phyloP scores from a whole-genome alignment of 495 filamentous ascomycete genomes.

The Terfezia boudieri region DNA sequence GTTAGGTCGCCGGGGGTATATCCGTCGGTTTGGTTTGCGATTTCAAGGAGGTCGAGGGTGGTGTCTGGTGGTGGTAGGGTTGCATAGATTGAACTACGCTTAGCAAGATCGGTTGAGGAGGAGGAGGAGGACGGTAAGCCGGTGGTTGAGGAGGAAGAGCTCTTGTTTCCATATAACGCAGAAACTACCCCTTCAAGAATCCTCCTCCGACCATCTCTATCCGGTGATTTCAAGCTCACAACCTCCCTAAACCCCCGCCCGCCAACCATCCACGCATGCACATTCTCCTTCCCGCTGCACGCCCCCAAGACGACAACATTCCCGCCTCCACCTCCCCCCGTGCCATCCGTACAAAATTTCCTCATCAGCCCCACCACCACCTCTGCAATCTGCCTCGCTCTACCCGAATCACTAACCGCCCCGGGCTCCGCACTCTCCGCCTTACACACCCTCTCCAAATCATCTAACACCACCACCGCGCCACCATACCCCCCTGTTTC shows the following conservation, averaged over 20 bases:
- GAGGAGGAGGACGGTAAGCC: neutral
- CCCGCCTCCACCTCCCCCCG: conserved; percentile 24
- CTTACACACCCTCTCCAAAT: conserved; percentile 78
- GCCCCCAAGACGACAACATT: conserved; percentile 67
- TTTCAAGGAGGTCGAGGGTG: conserved; percentile 73
- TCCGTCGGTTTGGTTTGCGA: conserved; percentile 81
- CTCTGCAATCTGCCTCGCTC: conserved; percentile 82
- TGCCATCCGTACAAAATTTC: conserved; percentile 42
- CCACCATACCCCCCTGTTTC: conserved; percentile 44
- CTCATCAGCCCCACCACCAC: conserved; percentile 59
- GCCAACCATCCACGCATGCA: conserved; percentile 59
- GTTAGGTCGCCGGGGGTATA: conserved; percentile 93
- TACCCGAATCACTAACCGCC: conserved; percentile 58
- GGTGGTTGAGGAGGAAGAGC: neutral
- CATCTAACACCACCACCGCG: conserved; percentile 68
- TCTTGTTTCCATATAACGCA: conserved; percentile 8
- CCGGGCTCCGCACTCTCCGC: conserved; percentile 58
- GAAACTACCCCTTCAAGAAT: conserved; percentile 51
- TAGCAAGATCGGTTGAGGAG: conserved; percentile 18
- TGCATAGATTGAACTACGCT: conserved; percentile 24
- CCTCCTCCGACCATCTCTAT: conserved; percentile 68
- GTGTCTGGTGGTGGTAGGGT: conserved; percentile 28
- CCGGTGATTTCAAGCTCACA: conserved; percentile 63
- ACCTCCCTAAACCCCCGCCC: conserved; percentile 67
- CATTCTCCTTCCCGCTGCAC: conserved; percentile 63